Evolutionary conservation across 2,329 filamentous ascomycete genomes (phyloP).

Genomic region (Sphaerulina musiva): DNA sequence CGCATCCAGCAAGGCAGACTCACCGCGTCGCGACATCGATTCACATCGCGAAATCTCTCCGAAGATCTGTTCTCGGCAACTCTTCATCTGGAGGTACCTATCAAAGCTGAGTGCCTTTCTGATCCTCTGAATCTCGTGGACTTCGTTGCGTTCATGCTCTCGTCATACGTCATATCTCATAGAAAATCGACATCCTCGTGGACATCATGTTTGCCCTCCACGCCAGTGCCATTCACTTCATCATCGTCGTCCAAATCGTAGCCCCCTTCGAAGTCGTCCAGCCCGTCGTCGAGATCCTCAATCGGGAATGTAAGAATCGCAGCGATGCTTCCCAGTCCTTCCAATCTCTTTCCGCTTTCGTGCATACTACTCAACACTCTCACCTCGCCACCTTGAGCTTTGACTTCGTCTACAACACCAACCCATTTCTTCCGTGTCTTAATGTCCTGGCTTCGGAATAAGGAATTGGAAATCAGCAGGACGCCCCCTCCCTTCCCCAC

Average conservation of each 20-base stretch:
- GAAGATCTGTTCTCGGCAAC: too few relatives aligned
- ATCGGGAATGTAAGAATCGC: constrained; percentile 87
- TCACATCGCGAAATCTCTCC: too few relatives aligned
- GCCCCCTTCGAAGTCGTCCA: constrained; percentile 21
- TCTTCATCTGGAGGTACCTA: too few relatives aligned
- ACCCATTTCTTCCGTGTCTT: constrained; percentile 74
- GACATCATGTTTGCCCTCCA: constrained; percentile 19
- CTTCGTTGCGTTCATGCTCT: background rate
- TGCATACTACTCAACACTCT: constrained; percentile 87
- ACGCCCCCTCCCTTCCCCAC: constrained; percentile 81
- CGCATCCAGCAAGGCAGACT: too few relatives aligned
- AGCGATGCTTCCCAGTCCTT: constrained; percentile 78
- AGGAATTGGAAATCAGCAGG: constrained; percentile 74
- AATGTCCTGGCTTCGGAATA: constrained; percentile 80
- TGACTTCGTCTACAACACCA: constrained; percentile 78
- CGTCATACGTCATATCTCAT: constrained; percentile 12
- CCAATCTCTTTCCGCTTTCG: constrained; percentile 81
- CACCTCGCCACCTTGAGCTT: constrained; percentile 74
- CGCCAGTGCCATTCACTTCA: constrained; percentile 9
- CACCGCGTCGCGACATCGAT: too few relatives aligned
- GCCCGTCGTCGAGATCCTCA: constrained; percentile 65
- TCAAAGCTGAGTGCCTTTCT: too few relatives aligned
- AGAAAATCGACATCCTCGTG: constrained; percentile 22
- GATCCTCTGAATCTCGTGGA: too few relatives aligned
- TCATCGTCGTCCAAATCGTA: constrained; percentile 17